A percentile compares a stretch with the other conserved stretches of the same genome.
phyloP scores from a whole-genome alignment of 768 basidiomycete species.

The Leccinum obscurum region DNA sequence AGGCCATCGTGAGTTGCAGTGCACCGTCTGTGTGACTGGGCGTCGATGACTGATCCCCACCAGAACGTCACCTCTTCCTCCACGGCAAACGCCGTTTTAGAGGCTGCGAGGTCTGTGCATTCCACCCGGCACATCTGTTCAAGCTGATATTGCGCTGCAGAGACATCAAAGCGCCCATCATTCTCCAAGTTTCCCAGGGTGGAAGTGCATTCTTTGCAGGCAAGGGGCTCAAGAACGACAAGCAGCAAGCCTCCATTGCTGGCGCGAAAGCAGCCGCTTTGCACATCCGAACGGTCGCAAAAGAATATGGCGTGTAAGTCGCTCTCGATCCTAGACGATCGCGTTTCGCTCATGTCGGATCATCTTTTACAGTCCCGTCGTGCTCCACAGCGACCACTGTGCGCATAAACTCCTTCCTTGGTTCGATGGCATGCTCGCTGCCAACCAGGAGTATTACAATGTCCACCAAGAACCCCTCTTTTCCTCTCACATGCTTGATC shows the following conservation, averaged over 20 bases:
- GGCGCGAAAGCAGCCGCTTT: slow-evolving; percentile 92
- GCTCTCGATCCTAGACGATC: neutral
- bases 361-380: slow-evolving; percentile 70
- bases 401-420: slow-evolving; percentile 97
- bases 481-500: slow-evolving; percentile 98
- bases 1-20: slow-evolving; percentile 73
- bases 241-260: slow-evolving; percentile 92
- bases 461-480: slow-evolving; percentile 84
- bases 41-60: slow-evolving; percentile 1
- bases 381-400: slow-evolving; percentile 98
- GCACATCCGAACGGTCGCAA: slow-evolving; percentile 86
- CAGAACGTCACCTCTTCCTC: slow-evolving; percentile 98
- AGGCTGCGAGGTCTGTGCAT: slow-evolving; percentile 78
- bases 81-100: slow-evolving; percentile 89
- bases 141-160: slow-evolving; percentile 38
- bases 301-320: slow-evolving; percentile 89
- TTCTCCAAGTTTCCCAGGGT: slow-evolving; percentile 96
- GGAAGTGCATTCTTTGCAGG: slow-evolving; percentile 96
- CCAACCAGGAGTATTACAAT: slow-evolving; percentile 92
- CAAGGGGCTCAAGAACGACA: slow-evolving; percentile 92
- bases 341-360: slow-evolving; percentile 3
- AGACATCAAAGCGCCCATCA: slow-evolving; percentile 96
- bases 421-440: slow-evolving; percentile 99
- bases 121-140: slow-evolving; percentile 6
- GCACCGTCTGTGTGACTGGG: neutral